Evolutionary conservation across 331 rosid species (phyloP), one percentile per base, ranked within the genome.

Genomic region (Saraca asoca): DNA sequence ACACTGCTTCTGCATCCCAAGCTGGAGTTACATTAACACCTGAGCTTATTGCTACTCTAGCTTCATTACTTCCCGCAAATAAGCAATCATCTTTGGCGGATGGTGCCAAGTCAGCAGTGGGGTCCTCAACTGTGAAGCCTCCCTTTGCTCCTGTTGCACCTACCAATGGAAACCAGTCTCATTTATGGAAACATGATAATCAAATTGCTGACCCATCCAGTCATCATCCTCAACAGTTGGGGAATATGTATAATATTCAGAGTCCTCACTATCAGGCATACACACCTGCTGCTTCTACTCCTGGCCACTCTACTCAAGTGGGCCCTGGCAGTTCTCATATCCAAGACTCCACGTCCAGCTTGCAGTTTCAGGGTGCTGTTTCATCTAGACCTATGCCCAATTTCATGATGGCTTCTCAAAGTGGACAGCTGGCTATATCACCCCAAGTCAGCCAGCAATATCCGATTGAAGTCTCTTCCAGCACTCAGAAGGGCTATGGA

Each of bases 31-130:
- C 85, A n/a, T 77, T 89, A 70, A 89, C 98, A 8, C 98, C 98
- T 3, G 98, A 91, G 83, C 95, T 91, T 52, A 82, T 91, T 83
- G 95, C 96, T 55, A 82, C 92, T 44, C 79, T 91, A 70, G 83
- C 90, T 68, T 74, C 92, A 55, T 75, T 89, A 11, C 78, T 89
- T 41, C 98, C 98, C 73, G 72, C 84, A 53, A 82, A 78, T 70
- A 59, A 85, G n/a, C 92, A 87, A 51, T 53, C 83, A 38, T 71
- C 96, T 78, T 76, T 74, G 49, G 35, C 68, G 56, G 90, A 85
- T 52, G 77, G 81, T 72, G 68, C 82, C 20, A 85, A 77, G 76
- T 53, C 81, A 35, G 78, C 75, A 17, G 56, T 73, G 57, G 84
- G 71, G 67, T 72, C 89, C 70, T 80, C 78, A 31, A 51, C 68